phyloP scores from a whole-genome alignment of 257 asterid species.

The Avicennia marina region DNA sequence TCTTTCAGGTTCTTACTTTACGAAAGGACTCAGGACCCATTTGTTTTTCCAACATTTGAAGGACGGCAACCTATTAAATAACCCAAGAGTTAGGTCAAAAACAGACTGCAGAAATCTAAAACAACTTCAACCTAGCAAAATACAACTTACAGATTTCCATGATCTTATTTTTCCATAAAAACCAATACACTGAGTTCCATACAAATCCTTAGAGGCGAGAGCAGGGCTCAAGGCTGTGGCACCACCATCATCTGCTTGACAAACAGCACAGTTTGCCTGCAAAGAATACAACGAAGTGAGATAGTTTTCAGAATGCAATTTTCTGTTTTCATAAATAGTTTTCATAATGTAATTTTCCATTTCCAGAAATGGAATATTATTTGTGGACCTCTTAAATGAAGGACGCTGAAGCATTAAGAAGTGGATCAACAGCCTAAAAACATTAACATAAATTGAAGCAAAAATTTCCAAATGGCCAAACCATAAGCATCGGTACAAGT shows the following conservation, averaged over 20 bases:
- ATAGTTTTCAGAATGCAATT: no score
- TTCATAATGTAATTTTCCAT: no score
- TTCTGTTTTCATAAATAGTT: no score
- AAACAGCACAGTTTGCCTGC: constrained; percentile 95
- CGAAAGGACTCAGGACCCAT: constrained; percentile 99
- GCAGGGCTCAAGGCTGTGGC: constrained; percentile 85
- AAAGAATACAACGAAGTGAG: constrained; percentile 16
- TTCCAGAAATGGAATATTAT: no score
- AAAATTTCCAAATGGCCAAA: no score
- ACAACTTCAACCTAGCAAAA: constrained; percentile 14
- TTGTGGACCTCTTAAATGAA: no score
- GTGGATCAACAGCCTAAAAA: no score
- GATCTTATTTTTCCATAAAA: constrained; percentile 95
- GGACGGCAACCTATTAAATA: constrained; percentile 73
- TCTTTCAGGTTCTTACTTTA: constrained; percentile 52
- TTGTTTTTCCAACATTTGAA: constrained; percentile 98
- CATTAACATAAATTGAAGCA: no score
- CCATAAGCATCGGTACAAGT: no score
- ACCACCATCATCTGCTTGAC: constrained; percentile 92
- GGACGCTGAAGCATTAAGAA: no score
- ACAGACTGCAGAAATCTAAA: constrained; percentile 2
- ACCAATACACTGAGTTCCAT: constrained; percentile 90
- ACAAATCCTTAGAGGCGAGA: constrained; percentile 78
- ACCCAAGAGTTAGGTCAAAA: constrained; percentile 11
- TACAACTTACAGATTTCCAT: constrained; percentile 87